Conservation (phyloP, 2,329 filamentous ascomycete species). For the Sporothrix luriei region DNA sequence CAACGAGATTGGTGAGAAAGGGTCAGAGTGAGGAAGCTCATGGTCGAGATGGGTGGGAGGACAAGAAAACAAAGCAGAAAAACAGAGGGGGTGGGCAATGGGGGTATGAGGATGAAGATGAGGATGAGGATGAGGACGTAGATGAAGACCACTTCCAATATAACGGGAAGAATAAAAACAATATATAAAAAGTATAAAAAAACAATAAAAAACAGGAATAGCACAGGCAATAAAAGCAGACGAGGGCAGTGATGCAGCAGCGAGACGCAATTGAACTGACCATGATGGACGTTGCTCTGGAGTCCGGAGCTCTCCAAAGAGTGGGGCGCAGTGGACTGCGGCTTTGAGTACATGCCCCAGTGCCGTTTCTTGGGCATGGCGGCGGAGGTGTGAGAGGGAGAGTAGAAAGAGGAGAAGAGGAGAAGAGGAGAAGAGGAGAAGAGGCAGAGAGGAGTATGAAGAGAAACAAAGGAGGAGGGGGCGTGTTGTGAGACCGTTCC, state of each 20-base stretch:
- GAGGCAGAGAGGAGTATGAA: not conserved
- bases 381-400: not conserved
- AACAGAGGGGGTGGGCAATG: not conserved
- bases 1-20: conserved; percentile 9
- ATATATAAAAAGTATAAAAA: not conserved
- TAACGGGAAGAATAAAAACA: not conserved
- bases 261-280: conserved; percentile 30
- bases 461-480: not conserved
- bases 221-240: not conserved
- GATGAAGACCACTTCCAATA: not conserved
- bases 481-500: conserved; percentile 29
- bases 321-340: conserved; percentile 57
- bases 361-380: conserved; percentile 67
- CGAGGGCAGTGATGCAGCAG: not conserved
- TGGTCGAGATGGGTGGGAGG: conserved; percentile 19
- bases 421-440: not conserved
- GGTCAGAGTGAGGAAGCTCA: conserved; percentile 19
- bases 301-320: conserved; percentile 48
- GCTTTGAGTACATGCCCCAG: conserved; percentile 59
- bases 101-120: not conserved
- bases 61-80: conserved; percentile 26
- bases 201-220: not conserved
- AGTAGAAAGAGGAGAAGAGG: not conserved
- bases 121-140: not conserved
- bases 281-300: conserved; percentile 34